These are phyloP conservation scores for Plasmodium knowlesi DNA, from an alignment of 169 alveolate genomes.

Conservation along the genomic window DNA sequence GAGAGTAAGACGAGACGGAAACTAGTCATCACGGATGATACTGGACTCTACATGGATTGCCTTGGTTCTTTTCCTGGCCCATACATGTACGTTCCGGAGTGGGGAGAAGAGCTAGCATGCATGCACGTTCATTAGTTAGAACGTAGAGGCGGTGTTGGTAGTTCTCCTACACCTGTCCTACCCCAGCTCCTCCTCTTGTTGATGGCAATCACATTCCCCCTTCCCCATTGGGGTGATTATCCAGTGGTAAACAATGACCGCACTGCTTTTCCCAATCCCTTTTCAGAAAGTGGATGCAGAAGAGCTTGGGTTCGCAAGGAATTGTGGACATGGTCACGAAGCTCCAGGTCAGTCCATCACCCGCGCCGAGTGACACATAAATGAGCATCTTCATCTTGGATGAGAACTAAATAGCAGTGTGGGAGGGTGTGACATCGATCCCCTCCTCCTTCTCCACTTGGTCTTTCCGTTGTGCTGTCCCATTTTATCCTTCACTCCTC, in stretches of 20 bases:
- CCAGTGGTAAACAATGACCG: not conserved
- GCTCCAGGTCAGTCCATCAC: not conserved
- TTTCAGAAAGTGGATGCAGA: conserved; percentile 44
- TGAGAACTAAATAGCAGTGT: not conserved
- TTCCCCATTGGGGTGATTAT: not conserved
- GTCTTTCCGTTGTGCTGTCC: not conserved
- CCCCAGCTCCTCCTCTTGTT: not conserved
- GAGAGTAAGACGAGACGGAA: not conserved
- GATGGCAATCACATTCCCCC: not conserved
- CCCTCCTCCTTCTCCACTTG: no score
- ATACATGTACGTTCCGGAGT: conserved; percentile 3
- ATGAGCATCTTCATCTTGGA: not conserved
- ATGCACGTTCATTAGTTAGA: not conserved
- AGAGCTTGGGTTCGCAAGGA: conserved; percentile 20
- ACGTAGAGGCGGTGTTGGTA: not conserved
- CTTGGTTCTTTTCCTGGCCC: conserved; percentile 58
- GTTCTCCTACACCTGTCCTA: not conserved
- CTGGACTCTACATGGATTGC: conserved; percentile 35
- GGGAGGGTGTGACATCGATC: not conserved
- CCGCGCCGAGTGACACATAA: not conserved
- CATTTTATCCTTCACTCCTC: not conserved
- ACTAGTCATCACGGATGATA: conserved; percentile 50
- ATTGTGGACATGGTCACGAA: not conserved
- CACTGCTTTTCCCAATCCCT: not conserved
- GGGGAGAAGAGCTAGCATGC: not conserved